Conservation (phyloP, 768 basidiomycete genomes). For the Russula foetens region DNA sequence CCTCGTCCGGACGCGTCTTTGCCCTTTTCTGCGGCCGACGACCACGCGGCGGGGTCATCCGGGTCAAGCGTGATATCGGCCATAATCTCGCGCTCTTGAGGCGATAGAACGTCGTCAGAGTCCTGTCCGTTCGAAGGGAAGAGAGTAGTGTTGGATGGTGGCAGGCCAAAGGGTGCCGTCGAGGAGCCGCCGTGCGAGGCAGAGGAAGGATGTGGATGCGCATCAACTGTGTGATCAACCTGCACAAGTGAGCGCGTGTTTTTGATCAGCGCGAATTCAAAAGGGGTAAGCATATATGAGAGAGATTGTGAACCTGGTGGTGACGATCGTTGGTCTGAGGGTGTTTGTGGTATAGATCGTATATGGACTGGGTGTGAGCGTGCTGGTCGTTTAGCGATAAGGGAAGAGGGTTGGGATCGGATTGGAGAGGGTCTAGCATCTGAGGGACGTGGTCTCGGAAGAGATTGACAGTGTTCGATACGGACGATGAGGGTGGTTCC, state of each 20-base stretch:
- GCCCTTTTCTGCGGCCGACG: neutral
- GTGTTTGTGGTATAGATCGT: too few species aligned
- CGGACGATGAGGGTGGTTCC: too few species aligned
- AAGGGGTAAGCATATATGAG: neutral
- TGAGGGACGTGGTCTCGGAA: too few species aligned
- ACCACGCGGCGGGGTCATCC: conserved; percentile 8
- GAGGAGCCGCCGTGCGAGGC: too few species aligned
- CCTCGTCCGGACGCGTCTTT: neutral
- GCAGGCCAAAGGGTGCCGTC: neutral
- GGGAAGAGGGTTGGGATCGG: neutral
- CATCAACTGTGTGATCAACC: neutral
- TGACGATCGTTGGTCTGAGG: too few species aligned
- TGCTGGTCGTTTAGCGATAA: neutral
- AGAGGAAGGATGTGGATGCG: too few species aligned
- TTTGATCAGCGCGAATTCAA: neutral
- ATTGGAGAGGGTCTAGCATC: neutral
- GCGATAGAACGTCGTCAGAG: neutral
- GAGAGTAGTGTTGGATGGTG: neutral
- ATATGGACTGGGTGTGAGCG: too few species aligned
- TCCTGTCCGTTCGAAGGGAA: neutral
- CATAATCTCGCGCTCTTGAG: conserved; percentile 17
- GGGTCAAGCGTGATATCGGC: conserved; percentile 13
- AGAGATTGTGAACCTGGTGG: neutral
- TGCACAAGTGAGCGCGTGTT: neutral
- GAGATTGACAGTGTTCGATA: too few species aligned